phyloP scores from a whole-genome alignment of 805 yeast genomes.

The Wickerhamomyces queroliae region DNA sequence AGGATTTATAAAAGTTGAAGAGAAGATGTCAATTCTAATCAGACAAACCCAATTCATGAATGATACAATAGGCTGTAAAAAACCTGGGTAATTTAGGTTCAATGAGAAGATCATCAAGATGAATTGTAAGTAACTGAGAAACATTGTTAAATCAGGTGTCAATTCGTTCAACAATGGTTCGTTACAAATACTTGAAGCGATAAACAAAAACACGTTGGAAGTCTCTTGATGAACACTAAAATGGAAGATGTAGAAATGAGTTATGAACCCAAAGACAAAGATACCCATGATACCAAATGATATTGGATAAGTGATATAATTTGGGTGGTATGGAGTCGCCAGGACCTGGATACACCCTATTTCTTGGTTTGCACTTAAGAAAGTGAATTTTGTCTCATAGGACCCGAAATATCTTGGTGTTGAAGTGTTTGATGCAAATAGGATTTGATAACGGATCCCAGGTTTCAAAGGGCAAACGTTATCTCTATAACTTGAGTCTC shows the following conservation, averaged over 20 bases:
- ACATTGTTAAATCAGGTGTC: slow-evolving; percentile 46
- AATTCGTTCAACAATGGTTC: slow-evolving; percentile 48
- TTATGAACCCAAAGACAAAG: slow-evolving; percentile 29
- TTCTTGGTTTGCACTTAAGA: slow-evolving; percentile 33
- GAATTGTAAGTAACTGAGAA: slow-evolving; percentile 51
- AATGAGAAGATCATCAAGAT: slow-evolving; percentile 52
- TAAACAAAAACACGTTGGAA: slow-evolving; percentile 41
- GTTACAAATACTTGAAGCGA: slow-evolving; percentile 56
- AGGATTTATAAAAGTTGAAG: slow-evolving; percentile 6
- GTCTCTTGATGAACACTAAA: slow-evolving; percentile 58
- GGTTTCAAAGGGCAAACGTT: slow-evolving; percentile 24
- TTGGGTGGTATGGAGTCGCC: slow-evolving; percentile 42
- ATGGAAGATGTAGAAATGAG: slow-evolving; percentile 30
- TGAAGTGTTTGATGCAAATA: slow-evolving; percentile 17
- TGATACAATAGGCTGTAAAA: slow-evolving; percentile 48
- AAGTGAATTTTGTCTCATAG: slow-evolving; percentile 34
- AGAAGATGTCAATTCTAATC: slow-evolving; percentile 22
- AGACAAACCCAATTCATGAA: slow-evolving; percentile 51
- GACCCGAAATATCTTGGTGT: slow-evolving; percentile 36
- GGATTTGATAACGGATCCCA: slow-evolving; percentile 21
- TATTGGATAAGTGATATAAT: slow-evolving; percentile 33
- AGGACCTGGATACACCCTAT: slow-evolving; percentile 43
- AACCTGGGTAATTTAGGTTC: slow-evolving; percentile 55
- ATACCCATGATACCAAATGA: slow-evolving; percentile 34
- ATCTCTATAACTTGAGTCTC: background rate